A percentile compares a stretch with the other conserved stretches of the same genome.
phyloP scores from a whole-genome alignment of 129 eudicot genomes.

The Solidago caesia region DNA sequence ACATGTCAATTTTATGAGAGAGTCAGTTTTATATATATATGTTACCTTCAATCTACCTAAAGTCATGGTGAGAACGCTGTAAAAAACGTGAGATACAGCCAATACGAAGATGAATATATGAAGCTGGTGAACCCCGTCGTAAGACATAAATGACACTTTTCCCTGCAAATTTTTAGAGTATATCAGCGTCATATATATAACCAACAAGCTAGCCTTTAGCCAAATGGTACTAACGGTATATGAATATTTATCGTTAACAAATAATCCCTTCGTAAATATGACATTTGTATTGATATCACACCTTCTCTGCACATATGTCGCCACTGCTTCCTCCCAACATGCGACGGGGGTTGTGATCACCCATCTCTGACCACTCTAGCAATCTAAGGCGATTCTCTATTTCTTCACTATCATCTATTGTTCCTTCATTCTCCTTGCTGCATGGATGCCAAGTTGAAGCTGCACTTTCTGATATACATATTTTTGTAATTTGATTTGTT shows the following conservation, averaged over 20 bases:
- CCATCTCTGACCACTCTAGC: slow-evolving; percentile 14
- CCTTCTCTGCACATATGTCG: slow-evolving; percentile 49
- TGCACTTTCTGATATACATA: slow-evolving; percentile 41
- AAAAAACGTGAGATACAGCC: slow-evolving; percentile 58
- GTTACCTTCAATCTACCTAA: slow-evolving; percentile 64
- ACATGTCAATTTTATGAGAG: neutral
- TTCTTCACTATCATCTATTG: neutral
- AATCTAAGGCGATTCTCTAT: slow-evolving; percentile 44
- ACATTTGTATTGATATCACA: neutral
- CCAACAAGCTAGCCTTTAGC: no score
- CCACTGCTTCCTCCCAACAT: slow-evolving; percentile 32
- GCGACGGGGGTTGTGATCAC: slow-evolving; percentile 24
- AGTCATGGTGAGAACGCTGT: slow-evolving; percentile 50
- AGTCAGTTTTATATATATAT: neutral
- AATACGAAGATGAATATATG: slow-evolving; percentile 72
- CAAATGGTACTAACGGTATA: no score
- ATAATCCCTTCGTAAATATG: neutral
- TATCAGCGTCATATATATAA: no score
- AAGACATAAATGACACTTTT: slow-evolving; percentile 58
- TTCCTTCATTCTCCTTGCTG: slow-evolving; percentile 18
- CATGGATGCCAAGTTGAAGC: slow-evolving; percentile 63
- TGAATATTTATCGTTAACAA: neutral
- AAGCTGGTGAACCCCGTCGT: slow-evolving; percentile 63
- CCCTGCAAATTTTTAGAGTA: slow-evolving; percentile 39
- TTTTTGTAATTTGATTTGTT: slow-evolving; percentile 40